A percentile compares a stretch with the other conserved stretches of the same genome.
Conservation (phyloP, 768 basidiomycete species). For the Cantharellus anzutake region DNA sequence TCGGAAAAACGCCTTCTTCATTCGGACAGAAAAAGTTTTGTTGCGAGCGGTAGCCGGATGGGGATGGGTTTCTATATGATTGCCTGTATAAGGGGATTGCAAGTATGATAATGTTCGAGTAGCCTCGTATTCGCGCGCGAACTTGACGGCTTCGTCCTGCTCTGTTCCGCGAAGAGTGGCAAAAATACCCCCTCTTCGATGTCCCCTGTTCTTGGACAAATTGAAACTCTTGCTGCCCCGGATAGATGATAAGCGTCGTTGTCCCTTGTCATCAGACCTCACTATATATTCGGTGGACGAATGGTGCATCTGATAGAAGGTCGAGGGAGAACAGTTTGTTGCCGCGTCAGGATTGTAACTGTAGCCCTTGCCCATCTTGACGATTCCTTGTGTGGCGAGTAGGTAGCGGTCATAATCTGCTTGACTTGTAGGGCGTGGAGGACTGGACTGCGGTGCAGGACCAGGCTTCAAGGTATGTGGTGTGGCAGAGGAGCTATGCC, state of each 20-base stretch:
- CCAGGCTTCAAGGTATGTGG: neutral
- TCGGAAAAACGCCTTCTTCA: neutral
- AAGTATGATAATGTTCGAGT: neutral
- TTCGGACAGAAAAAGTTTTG: neutral
- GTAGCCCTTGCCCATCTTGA: neutral
- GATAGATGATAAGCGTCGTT: neutral
- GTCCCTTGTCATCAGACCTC: neutral
- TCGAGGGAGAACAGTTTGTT: neutral
- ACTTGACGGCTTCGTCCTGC: neutral
- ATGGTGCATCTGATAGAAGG: neutral
- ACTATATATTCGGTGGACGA: neutral
- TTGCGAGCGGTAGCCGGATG: neutral
- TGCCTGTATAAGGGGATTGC: neutral
- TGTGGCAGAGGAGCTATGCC: neutral
- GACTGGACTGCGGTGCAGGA: neutral
- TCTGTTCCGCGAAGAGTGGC: neutral
- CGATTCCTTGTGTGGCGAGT: neutral
- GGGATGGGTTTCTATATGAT: neutral
- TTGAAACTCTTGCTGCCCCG: neutral
- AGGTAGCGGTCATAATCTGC: neutral
- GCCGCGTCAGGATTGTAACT: neutral
- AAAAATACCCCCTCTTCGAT: neutral
- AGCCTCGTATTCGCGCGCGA: neutral
- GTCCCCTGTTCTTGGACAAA: neutral
- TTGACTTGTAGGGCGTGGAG: neutral